Conservation (phyloP, 352 stramenopile genomes). For the Globisporangium canariense region DNA sequence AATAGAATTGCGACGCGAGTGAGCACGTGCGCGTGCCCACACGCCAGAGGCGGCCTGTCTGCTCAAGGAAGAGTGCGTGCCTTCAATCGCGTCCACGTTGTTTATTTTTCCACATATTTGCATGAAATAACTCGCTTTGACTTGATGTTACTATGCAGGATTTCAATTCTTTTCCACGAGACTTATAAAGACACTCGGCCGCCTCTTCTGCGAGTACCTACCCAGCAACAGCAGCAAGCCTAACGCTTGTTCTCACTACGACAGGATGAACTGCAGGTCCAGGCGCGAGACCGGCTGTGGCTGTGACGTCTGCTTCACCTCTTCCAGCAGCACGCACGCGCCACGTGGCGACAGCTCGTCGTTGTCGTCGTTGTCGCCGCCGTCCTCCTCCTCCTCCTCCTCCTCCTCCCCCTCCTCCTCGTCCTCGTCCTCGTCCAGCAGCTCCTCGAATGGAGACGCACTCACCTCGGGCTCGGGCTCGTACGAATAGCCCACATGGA, state of each 20-base stretch:
- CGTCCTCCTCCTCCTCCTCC: constrained; percentile 2
- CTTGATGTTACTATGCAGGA: too few species aligned
- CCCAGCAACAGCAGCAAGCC: not conserved
- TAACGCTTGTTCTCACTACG: constrained; percentile 12
- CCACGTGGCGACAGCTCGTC: constrained; percentile 6
- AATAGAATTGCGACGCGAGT: too few species aligned
- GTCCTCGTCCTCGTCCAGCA: constrained; percentile 15
- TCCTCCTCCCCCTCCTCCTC: constrained; percentile 4
- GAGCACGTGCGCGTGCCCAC: too few species aligned
- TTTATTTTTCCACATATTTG: not conserved
- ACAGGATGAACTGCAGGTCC: constrained; percentile 21
- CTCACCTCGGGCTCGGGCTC: constrained; percentile 9
- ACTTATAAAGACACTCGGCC: not conserved
- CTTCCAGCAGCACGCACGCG: not conserved
- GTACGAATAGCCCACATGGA: not conserved
- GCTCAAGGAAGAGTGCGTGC: not conserved
- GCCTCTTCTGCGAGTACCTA: not conserved
- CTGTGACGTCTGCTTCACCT: not conserved
- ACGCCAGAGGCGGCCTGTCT: not conserved
- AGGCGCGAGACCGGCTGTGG: constrained; percentile 7
- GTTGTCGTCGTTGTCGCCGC: not conserved
- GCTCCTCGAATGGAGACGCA: constrained; percentile 13
- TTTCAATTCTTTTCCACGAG: not conserved
- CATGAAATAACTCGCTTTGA: not conserved
- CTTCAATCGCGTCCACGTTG: not conserved